Base-by-base conservation (phyloP, 2,329 filamentous ascomycete species). In the Canariomyces notabilis region DNA sequence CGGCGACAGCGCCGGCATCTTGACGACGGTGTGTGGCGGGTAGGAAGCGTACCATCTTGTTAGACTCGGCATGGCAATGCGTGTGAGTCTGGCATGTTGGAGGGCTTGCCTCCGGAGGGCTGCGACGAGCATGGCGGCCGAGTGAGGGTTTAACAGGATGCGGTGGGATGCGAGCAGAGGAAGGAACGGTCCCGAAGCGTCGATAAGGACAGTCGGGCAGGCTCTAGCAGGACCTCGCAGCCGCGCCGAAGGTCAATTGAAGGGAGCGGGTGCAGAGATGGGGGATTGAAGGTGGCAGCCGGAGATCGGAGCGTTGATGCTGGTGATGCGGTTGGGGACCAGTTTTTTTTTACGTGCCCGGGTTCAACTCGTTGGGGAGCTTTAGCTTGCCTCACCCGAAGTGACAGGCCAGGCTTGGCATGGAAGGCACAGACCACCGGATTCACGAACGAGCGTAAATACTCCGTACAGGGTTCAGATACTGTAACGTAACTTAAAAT, bases 1-100 rank as follows among this genome's bases (percentile, higher is more conserved):
- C 45, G 93, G 93, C 54, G 93, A 98, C 62, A 98, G 79, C 49
- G 93, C 93, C 57, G 93, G 93, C 93, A 98, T 98, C 77, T 82
- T 93, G 74, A 98, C 84, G 69, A 98, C 76, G 59, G 87, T 91
- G 75, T 98, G 93, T 59, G 89, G 82, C 58, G 93, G 94, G 75
- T 88, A 97, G 40, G 91, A 94, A 59, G 78, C 93, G 75, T 78
- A 81, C 69, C 72, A 79, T 73, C 80, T 75, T 68, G 79, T 73
- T 53, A 82, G 70, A 55, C 74, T 73, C 45, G 72, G 64, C 59
- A 75, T 69, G 58, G 72, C 72, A 55, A 68, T 69, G 62, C 75
- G 71, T 62, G 77, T 67, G 60, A 73, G 65, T 58, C 69, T 67
- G 55, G 67, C 65, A 58, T 73, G 70, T 57, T 75, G 70, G 63